Percentiles rank a stretch among this genome's conserved stretches.
These are phyloP conservation scores for Chytriomyces confervae DNA, from an alignment of 192 early-diverging fungal genomes.

Conservation along the genomic window DNA sequence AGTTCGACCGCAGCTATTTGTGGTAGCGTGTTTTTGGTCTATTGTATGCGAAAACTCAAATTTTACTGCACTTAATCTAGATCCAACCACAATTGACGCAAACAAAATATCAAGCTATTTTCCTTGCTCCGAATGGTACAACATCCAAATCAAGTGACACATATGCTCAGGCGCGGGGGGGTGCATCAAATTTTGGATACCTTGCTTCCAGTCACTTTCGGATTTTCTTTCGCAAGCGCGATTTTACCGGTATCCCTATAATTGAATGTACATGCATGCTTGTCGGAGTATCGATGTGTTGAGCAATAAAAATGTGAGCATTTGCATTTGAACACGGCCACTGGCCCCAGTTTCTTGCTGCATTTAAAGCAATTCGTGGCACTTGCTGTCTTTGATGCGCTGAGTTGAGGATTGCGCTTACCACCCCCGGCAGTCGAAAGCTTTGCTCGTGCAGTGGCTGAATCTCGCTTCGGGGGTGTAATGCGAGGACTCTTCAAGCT, in stretches of 20 bases:
- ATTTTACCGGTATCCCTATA: constrained; percentile 54
- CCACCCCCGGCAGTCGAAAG: neutral
- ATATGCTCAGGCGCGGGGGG: neutral
- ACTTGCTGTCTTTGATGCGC: neutral
- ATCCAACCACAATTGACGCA: constrained; percentile 6
- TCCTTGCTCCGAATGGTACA: constrained; percentile 15
- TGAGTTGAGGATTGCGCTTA: neutral
- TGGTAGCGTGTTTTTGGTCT: neutral
- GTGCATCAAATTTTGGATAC: constrained; percentile 48
- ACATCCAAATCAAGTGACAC: neutral
- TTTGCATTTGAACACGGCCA: constrained; percentile 60
- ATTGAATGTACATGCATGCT: constrained; percentile 58
- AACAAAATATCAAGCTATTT: constrained; percentile 29
- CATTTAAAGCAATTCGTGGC: constrained; percentile 41
- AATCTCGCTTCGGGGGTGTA: neutral
- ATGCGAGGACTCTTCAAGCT: neutral
- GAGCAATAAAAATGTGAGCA: constrained; percentile 59
- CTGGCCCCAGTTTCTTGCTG: constrained; percentile 58
- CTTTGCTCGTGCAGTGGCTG: neutral
- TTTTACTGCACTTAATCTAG: neutral
- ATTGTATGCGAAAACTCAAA: neutral
- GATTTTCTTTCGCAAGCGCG: constrained; percentile 57
- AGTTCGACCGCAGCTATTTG: neutral
- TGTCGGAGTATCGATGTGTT: constrained; percentile 60
- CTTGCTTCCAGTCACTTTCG: constrained; percentile 57